phyloP scores from a whole-genome alignment of 73 alveolate genomes.

The Tetrahymena elliotti region DNA sequence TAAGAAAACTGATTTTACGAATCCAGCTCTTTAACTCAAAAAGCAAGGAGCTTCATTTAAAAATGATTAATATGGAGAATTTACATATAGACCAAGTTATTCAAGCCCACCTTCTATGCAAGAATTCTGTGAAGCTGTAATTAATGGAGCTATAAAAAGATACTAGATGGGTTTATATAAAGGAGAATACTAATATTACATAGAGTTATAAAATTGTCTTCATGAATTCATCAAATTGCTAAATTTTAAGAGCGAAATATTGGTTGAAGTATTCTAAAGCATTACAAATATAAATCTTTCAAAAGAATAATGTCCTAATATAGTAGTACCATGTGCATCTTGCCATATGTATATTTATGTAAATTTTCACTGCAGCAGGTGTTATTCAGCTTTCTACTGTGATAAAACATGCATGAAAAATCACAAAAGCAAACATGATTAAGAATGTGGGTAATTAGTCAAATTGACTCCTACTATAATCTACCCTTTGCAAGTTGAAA shows the following conservation, averaged over 20 bases:
- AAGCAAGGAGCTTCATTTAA: conserved; percentile 26
- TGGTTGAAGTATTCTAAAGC: conserved; percentile 36
- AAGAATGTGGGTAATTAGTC: conserved; percentile 13
- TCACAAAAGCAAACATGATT: conserved; percentile 32
- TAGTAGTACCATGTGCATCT: conserved; percentile 42
- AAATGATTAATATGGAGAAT: conserved; percentile 45
- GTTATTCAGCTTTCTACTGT: conserved; percentile 42
- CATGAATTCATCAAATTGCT: conserved; percentile 35
- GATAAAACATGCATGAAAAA: conserved; percentile 43
- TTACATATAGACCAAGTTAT: conserved; percentile 32
- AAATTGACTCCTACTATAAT: conserved; percentile 29
- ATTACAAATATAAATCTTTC: conserved; percentile 27
- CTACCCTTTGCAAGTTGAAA: conserved; percentile 35
- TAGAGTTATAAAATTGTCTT: conserved; percentile 26
- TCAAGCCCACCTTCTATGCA: conserved; percentile 37
- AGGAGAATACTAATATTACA: conserved; percentile 35
- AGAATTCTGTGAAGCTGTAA: conserved; percentile 39
- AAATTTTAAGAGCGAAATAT: conserved; percentile 33
- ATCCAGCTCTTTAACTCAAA: conserved; percentile 27
- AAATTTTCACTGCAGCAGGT: conserved; percentile 10
- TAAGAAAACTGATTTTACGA: conserved; percentile 36
- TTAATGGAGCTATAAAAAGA: conserved; percentile 42
- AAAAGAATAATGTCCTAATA: conserved; percentile 35
- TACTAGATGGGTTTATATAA: conserved; percentile 29
- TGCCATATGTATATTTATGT: conserved; percentile 40